These are phyloP conservation scores for Thalassiosira pacifica DNA, from an alignment of 352 stramenopile genomes.

Conservation along the genomic window DNA sequence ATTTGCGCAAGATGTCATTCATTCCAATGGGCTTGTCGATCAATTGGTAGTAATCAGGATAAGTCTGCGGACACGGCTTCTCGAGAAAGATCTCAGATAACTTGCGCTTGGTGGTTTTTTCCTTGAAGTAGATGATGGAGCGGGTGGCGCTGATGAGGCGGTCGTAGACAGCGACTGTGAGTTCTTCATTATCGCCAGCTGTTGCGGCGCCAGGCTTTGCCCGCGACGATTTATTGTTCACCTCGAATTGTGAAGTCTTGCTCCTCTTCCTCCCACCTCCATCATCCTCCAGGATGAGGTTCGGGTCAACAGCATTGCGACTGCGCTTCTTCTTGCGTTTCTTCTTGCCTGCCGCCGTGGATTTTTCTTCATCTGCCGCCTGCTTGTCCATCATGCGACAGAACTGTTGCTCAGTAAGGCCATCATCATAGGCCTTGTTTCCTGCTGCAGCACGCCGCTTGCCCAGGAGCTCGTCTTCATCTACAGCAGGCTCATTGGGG, in stretches of 20 bases:
- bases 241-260: conserved; percentile 49
- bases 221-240: conserved; percentile 26
- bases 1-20: conserved; percentile 87
- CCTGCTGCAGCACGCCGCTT: conserved; percentile 73
- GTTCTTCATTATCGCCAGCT: conserved; percentile 51
- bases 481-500: conserved; percentile 47
- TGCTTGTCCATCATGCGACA: conserved; percentile 88
- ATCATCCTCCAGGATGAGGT: conserved; percentile 61
- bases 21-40: conserved; percentile 87
- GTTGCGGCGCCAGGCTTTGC: conserved; percentile 34
- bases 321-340: conserved; percentile 70
- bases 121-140: conserved; percentile 83
- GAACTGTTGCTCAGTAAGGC: conserved; percentile 88
- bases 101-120: conserved; percentile 81
- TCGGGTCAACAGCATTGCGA: conserved; percentile 62
- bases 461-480: conserved; percentile 55
- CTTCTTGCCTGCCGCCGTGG: conserved; percentile 42
- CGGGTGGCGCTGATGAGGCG: conserved; percentile 82
- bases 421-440: conserved; percentile 86
- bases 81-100: conserved; percentile 86
- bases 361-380: conserved; percentile 73
- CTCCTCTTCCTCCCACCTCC: conserved; percentile 49
- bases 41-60: conserved; percentile 86
- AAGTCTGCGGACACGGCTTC: conserved; percentile 81
- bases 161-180: conserved; percentile 77